Percentiles rank a stretch among this genome's conserved stretches.
phyloP scores from a whole-genome alignment of 2,329 filamentous ascomycete species.

The Zopfia rhizophila region DNA sequence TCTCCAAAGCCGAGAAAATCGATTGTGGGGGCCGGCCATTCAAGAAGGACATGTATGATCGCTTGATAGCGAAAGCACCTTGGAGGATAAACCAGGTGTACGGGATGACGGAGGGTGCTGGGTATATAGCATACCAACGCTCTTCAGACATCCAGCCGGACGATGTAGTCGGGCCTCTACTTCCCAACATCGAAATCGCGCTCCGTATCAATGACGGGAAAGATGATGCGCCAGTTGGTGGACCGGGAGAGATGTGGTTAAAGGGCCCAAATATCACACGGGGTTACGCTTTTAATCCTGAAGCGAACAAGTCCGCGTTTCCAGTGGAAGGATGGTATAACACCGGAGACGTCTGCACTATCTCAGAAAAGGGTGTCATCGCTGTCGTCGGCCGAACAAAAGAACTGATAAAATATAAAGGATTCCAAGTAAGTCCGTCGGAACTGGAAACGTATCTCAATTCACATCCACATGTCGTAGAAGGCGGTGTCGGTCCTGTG shows the following conservation, averaged over 20 bases:
- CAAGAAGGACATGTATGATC: constrained; percentile 78
- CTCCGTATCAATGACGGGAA: constrained; percentile 59
- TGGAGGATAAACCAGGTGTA: constrained; percentile 61
- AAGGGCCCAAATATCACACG: constrained; percentile 79
- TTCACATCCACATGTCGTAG: constrained; percentile 48
- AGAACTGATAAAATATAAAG: constrained; percentile 42
- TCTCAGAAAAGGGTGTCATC: constrained; percentile 78
- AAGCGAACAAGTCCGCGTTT: constrained; percentile 73
- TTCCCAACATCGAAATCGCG: constrained; percentile 84
- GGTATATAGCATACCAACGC: constrained; percentile 56
- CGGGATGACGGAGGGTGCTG: constrained; percentile 59
- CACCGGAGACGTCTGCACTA: constrained; percentile 83
- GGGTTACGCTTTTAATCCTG: constrained; percentile 76
- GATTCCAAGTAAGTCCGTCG: constrained; percentile 55
- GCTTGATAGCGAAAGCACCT: constrained; percentile 75
- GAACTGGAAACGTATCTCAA: constrained; percentile 54
- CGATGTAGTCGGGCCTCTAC: constrained; percentile 77
- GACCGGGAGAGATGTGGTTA: constrained; percentile 68
- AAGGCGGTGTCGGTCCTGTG: constrained; percentile 54
- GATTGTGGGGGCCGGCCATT: constrained; percentile 86
- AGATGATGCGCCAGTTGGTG: constrained; percentile 67
- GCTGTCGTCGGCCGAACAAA: constrained; percentile 80
- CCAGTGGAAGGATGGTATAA: constrained; percentile 82
- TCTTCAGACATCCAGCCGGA: constrained; percentile 66
- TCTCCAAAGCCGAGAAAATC: constrained; percentile 78